phyloP scores from a whole-genome alignment of 306 rosid species.

The Begonia peltatifolia region DNA sequence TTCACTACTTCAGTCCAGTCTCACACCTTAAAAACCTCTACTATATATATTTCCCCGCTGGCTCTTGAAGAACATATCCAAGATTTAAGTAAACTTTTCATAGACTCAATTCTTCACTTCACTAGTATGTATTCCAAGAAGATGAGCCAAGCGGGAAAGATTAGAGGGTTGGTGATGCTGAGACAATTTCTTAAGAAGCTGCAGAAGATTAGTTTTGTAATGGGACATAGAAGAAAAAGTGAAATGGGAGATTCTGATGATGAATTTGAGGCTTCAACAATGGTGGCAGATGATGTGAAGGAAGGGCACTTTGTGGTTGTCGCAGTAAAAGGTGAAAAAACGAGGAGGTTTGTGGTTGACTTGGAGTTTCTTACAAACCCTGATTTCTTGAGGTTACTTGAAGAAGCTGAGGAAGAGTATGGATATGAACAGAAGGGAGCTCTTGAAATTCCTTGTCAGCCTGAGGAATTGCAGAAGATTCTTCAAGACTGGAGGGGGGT shows the following conservation, averaged over 20 bases:
- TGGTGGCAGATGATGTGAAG: conserved; percentile 27
- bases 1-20: neutral
- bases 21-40: neutral
- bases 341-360: conserved; percentile 36
- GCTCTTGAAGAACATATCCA: conserved; percentile 1
- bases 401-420: conserved; percentile 47
- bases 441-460: conserved; percentile 50
- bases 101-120: neutral
- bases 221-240: conserved; percentile 15
- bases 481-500: conserved; percentile 12
- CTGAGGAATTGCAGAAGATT: conserved; percentile 40
- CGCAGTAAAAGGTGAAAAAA: conserved; percentile 40
- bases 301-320: conserved; percentile 48
- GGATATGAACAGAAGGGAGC: conserved; percentile 52
- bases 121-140: conserved; percentile 3
- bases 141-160: neutral
- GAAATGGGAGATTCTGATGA: conserved; percentile 5
- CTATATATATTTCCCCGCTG: neutral
- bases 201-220: conserved; percentile 24
- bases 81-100: neutral
- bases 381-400: conserved; percentile 36
- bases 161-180: conserved; percentile 13
- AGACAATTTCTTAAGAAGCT: conserved; percentile 20
- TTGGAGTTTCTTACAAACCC: conserved; percentile 39
- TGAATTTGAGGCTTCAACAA: conserved; percentile 9